Conservation (phyloP, 2,329 filamentous ascomycete genomes). For the Fusarium praegraminearum region DNA sequence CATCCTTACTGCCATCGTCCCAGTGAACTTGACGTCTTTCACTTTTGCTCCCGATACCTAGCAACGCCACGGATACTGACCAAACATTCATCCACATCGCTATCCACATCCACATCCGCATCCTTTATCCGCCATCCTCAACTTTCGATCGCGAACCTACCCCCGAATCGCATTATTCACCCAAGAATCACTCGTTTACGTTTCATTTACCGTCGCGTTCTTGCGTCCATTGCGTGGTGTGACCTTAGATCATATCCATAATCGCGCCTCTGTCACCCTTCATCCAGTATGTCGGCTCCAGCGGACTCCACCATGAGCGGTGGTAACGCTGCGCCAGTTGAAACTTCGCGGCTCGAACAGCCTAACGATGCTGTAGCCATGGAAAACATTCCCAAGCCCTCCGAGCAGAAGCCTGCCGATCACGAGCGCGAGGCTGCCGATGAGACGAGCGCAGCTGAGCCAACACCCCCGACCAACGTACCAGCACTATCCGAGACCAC, state of each 20-base stretch:
- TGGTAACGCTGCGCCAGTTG: conserved; percentile 47
- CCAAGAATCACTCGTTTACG: conserved; percentile 41
- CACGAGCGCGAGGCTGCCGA: conserved; percentile 35
- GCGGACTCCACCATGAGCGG: conserved; percentile 51
- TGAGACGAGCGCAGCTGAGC: conserved; percentile 30
- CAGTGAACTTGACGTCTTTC: conserved; percentile 49
- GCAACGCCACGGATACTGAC: conserved; percentile 36
- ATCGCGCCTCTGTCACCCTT: conserved; percentile 33
- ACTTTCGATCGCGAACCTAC: conserved; percentile 18
- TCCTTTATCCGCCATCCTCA: conserved; percentile 31
- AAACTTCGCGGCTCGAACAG: conserved; percentile 50
- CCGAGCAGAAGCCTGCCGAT: conserved; percentile 34
- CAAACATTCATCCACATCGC: conserved; percentile 33
- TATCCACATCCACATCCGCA: conserved; percentile 35
- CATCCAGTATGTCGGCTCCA: conserved; percentile 49
- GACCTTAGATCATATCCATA: conserved; percentile 43
- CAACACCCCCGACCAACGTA: conserved; percentile 31
- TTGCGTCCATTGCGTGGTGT: conserved; percentile 43
- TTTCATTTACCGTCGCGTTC: conserved; percentile 17
- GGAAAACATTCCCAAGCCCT: conserved; percentile 50
- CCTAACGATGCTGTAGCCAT: conserved; percentile 55
- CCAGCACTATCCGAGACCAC: conserved; percentile 36
- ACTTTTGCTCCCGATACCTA: conserved; percentile 46
- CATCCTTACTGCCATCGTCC: conserved; percentile 39
- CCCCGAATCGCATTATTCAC: conserved; percentile 15